A percentile compares a stretch with the other conserved stretches of the same genome.
Conservation (phyloP, 2,329 filamentous ascomycete species). For the Neonectria faginata region DNA sequence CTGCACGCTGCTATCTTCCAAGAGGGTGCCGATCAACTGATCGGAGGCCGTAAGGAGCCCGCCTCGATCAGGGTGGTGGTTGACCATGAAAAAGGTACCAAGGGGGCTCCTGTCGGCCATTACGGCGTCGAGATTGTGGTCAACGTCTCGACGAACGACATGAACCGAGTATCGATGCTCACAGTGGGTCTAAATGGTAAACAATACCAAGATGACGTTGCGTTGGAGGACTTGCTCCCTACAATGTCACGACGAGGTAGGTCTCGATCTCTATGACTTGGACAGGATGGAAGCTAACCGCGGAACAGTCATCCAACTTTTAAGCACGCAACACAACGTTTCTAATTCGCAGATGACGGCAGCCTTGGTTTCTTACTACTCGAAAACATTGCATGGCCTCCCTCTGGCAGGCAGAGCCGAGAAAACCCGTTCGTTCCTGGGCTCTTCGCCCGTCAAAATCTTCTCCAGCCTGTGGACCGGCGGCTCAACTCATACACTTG, state of each 20-base stretch:
- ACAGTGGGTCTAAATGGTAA: constrained; percentile 75
- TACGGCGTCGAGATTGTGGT: constrained; percentile 79
- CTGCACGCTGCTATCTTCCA: constrained; percentile 78
- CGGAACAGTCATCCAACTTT: constrained; percentile 73
- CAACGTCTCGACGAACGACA: constrained; percentile 68
- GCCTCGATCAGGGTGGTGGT: constrained; percentile 79
- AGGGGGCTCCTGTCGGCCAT: constrained; percentile 73
- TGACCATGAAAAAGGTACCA: constrained; percentile 75
- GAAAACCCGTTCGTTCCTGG: constrained; percentile 76
- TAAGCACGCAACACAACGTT: constrained; percentile 76
- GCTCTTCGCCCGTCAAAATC: constrained; percentile 90
- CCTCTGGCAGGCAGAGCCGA: constrained; percentile 71
- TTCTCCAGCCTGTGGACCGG: constrained; percentile 84
- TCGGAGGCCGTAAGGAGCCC: constrained; percentile 74
- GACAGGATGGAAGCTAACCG: constrained; percentile 48
- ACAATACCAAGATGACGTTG: constrained; percentile 79
- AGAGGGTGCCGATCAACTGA: constrained; percentile 70
- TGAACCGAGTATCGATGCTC: constrained; percentile 61
- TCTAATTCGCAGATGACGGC: constrained; percentile 73
- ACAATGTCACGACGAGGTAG: constrained; percentile 80
- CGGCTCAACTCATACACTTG: constrained; percentile 59
- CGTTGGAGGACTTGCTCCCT: constrained; percentile 77
- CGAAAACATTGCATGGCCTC: constrained; percentile 79
- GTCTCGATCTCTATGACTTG: constrained; percentile 41
- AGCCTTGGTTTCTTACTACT: constrained; percentile 80